A percentile compares a stretch with the other conserved stretches of the same genome.
Conservation (phyloP, 2,329 filamentous ascomycete genomes). For the Rutstroemia sp. region DNA sequence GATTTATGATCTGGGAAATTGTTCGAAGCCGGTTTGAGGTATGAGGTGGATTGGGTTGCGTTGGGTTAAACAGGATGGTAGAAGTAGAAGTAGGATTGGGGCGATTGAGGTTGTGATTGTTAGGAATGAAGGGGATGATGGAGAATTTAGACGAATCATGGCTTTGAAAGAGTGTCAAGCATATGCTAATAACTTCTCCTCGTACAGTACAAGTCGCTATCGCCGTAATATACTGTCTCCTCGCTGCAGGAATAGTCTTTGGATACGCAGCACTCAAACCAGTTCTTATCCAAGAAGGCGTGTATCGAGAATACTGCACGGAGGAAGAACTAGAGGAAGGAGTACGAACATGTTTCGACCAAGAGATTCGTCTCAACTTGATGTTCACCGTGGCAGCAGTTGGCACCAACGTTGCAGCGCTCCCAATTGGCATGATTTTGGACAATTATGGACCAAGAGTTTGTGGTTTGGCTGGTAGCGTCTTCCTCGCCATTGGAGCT, state of each 20-base stretch:
- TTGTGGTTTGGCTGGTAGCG: conserved; percentile 63
- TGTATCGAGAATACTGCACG: conserved; percentile 60
- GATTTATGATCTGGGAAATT: not conserved
- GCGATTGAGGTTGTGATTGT: not conserved
- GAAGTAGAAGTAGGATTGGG: not conserved
- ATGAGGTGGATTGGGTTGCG: too few species aligned
- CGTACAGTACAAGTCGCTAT: conserved; percentile 57
- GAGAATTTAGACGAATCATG: too few species aligned
- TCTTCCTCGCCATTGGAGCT: conserved; percentile 63
- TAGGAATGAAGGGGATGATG: not conserved
- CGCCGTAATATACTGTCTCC: conserved; percentile 65
- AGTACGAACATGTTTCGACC: conserved; percentile 47
- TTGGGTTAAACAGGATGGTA: not conserved
- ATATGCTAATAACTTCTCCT: conserved; percentile 8
- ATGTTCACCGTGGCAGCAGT: conserved; percentile 92
- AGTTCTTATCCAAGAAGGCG: conserved; percentile 64
- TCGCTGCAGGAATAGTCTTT: conserved; percentile 74
- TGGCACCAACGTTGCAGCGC: conserved; percentile 76
- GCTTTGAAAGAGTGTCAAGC: not conserved
- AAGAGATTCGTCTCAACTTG: conserved; percentile 66
- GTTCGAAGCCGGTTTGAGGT: not conserved
- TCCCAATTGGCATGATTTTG: conserved; percentile 78
- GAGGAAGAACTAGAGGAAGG: conserved; percentile 41
- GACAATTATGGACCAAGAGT: conserved; percentile 75
- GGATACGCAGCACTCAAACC: conserved; percentile 82